Base-by-base conservation (phyloP, 2,329 filamentous ascomycete genomes). In the Cladobotryum mycophilum region DNA sequence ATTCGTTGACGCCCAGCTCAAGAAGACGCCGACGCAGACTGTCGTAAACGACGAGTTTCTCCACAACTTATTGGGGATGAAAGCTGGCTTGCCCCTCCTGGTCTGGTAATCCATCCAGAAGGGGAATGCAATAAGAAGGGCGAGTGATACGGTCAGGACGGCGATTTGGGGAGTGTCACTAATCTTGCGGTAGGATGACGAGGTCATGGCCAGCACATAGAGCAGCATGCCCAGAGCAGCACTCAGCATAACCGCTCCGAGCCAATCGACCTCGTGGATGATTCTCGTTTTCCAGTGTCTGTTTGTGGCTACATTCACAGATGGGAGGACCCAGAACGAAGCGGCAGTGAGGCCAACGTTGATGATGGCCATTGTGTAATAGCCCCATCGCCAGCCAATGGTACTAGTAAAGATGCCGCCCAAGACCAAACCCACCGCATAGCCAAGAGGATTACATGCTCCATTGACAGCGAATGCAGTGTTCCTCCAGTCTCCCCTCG, bases 141-240 rank as follows among this genome's bases (percentile, higher is more conserved):
- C 25, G 25, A 30, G 25, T 30, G 25, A 30, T 8, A 30, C 25
- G 6, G 25, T 30, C 9, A 30, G 25, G 25, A 30, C 8, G 4
- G 0, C 12, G 25, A 41, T 48, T 13, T 42, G 30, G 8, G 33
- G 13, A 2, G 20, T 5, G 15, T 42, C 47, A 38, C 34, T 38
- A 34, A 15, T 25, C 7, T 30, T 34, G 2, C 25, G 17, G 45
- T 65, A 66, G 0, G 61, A 64, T 0, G 62, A 65, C 45, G 73
- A 68, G 36, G 73, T 70, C 62, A 65, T 68, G 4, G 75, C 74
- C 35, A 80, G 68, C 3, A 76, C 70, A 54, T 80, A 81, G 0
- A 75, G 72, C 1, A 81, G 60, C 54, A 80, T 63, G 0, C 71
- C 76, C 4, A 80, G 59, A 3, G 70, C 71, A 1, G 64, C 60